A percentile compares a stretch with the other conserved stretches of the same genome.
These are phyloP conservation scores for Carallia brachiata DNA, from an alignment of 345 rosid genomes.

Conservation along the genomic window DNA sequence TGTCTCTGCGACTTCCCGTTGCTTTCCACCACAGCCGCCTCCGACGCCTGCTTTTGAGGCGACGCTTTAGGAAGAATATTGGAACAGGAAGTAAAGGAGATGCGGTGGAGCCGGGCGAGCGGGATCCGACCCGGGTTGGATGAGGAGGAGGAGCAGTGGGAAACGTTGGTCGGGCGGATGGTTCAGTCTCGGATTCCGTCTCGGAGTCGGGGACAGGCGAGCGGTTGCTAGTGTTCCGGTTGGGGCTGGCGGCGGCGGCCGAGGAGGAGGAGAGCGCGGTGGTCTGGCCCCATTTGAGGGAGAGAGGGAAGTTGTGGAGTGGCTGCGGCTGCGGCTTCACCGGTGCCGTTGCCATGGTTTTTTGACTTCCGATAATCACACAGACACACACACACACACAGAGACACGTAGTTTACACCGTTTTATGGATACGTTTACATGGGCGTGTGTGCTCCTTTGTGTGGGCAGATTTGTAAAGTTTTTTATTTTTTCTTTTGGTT, in stretches of 20 bases:
- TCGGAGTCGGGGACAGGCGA: constrained; percentile 14
- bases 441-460: not conserved
- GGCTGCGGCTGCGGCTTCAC: constrained; percentile 55
- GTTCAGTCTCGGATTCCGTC: constrained; percentile 33
- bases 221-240: not conserved
- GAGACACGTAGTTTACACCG: too few relatives aligned
- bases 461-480: not conserved
- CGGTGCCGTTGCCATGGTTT: constrained; percentile 47
- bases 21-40: constrained; percentile 7
- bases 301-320: constrained; percentile 68
- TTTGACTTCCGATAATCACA: too few relatives aligned
- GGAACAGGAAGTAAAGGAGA: constrained; percentile 40
- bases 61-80: constrained; percentile 13
- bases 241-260: not conserved
- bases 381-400: too few relatives aligned
- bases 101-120: constrained; percentile 54
- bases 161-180: constrained; percentile 23
- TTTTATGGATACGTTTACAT: not conserved
- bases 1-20: constrained; percentile 20
- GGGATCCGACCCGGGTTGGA: constrained; percentile 41
- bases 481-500: too few relatives aligned
- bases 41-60: constrained; percentile 1
- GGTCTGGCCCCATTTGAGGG: constrained; percentile 52
- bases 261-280: constrained; percentile 16
- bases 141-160: not conserved